A percentile compares a stretch with the other conserved stretches of the same genome.
phyloP scores from a whole-genome alignment of 106 monocot species.

The Dioscorea zingiberensis region DNA sequence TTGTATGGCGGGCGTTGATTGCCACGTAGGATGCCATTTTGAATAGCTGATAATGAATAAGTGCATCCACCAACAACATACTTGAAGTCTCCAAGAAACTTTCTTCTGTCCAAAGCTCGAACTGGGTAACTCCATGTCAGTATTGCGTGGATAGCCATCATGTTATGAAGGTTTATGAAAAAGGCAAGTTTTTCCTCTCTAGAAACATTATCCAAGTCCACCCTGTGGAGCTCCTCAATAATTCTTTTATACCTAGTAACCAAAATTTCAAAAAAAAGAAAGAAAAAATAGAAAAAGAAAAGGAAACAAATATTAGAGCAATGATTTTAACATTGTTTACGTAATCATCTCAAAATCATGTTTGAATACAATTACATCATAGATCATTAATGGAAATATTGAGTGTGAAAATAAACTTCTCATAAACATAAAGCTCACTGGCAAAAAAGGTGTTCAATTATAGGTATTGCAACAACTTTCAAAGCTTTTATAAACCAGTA shows the following conservation, averaged over 20 bases:
- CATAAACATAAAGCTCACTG: too few relatives aligned
- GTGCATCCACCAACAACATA: conserved; percentile 76
- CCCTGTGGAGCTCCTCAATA: conserved; percentile 86
- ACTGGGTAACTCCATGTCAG: conserved; percentile 57
- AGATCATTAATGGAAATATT: too few relatives aligned
- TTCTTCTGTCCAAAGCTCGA: conserved; percentile 64
- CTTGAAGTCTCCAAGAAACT: conserved; percentile 76
- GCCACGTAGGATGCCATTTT: conserved; percentile 83
- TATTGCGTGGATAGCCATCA: conserved; percentile 92
- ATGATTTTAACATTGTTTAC: too few relatives aligned
- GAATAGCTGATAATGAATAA: conserved; percentile 86
- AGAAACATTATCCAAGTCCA: conserved; percentile 50
- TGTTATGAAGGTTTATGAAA: conserved; percentile 91
- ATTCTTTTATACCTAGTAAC: conserved; percentile 66
- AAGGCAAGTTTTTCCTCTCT: conserved; percentile 93
- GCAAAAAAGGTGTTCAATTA: too few relatives aligned
- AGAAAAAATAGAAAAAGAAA: not conserved
- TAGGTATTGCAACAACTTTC: too few relatives aligned
- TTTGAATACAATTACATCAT: too few relatives aligned
- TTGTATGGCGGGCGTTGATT: conserved; percentile 92
- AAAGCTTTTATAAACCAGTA: too few relatives aligned
- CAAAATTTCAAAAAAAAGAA: not conserved
- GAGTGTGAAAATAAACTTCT: too few relatives aligned
- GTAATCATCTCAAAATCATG: too few relatives aligned
- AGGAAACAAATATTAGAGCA: too few relatives aligned